Conservation (phyloP, 805 yeast genomes). For the Candida pseudofarinosa region DNA sequence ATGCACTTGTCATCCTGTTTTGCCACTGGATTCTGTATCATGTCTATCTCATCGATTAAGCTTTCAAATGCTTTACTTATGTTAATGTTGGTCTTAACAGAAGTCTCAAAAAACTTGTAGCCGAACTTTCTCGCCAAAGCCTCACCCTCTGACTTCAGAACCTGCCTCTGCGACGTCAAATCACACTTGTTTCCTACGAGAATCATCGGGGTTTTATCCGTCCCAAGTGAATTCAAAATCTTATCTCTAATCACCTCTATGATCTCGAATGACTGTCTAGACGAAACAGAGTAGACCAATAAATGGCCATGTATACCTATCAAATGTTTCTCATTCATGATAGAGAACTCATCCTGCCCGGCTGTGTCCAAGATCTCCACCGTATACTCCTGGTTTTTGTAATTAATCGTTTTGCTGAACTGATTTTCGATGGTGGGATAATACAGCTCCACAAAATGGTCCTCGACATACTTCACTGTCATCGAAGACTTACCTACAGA, state of each 20-base stretch:
- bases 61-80: slow-evolving; percentile 53
- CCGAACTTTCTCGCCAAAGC: slow-evolving; percentile 41
- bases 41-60: slow-evolving; percentile 57
- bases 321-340: slow-evolving; percentile 72
- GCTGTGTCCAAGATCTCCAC: slow-evolving; percentile 89
- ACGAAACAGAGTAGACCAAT: slow-evolving; percentile 76
- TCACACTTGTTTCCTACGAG: slow-evolving; percentile 73
- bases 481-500: slow-evolving; percentile 87
- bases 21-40: slow-evolving; percentile 50
- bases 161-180: slow-evolving; percentile 58
- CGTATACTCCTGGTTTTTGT: slow-evolving; percentile 70
- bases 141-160: slow-evolving; percentile 51
- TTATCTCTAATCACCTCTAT: slow-evolving; percentile 77
- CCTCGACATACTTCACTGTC: slow-evolving; percentile 81
- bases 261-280: slow-evolving; percentile 73
- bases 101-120: slow-evolving; percentile 46
- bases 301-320: slow-evolving; percentile 83
- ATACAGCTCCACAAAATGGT: slow-evolving; percentile 82
- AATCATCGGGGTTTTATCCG: slow-evolving; percentile 45
- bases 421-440: slow-evolving; percentile 91
- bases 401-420: slow-evolving; percentile 63
- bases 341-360: slow-evolving; percentile 86
- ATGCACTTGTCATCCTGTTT: slow-evolving; percentile 49
- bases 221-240: slow-evolving; percentile 63
- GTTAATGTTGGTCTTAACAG: slow-evolving; percentile 45